Evolutionary conservation across 257 asterid species (phyloP).

Genomic region (Forsythia suspensa): DNA sequence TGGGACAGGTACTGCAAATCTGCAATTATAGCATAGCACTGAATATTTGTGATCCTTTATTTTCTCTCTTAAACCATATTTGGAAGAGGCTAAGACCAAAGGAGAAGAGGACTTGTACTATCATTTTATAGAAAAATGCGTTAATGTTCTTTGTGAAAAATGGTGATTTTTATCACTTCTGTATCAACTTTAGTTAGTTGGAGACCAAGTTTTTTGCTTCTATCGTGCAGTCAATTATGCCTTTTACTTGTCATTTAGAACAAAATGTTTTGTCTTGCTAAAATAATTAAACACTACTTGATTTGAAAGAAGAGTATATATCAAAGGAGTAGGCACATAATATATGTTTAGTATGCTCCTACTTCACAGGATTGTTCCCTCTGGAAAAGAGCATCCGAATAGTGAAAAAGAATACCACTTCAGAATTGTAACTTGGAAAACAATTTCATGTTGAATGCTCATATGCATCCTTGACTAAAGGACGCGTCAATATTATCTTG

Average conservation of each 20-base stretch:
- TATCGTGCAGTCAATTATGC: background rate
- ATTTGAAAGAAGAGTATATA: background rate
- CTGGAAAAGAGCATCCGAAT: background rate
- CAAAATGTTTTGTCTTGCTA: background rate
- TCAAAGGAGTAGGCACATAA: background rate
- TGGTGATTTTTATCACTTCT: background rate
- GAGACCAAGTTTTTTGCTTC: background rate
- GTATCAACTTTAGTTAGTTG: background rate
- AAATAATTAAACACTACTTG: background rate
- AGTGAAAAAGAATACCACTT: background rate
- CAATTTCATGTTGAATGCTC: slow-evolving; percentile 5
- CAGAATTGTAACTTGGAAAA: background rate
- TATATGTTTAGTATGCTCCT: background rate
- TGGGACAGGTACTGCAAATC: slow-evolving; percentile 51
- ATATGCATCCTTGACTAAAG: background rate
- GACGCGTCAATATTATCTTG: background rate
- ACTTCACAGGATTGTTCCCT: slow-evolving; percentile 5
- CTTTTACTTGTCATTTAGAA: background rate
- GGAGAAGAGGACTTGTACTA: background rate
- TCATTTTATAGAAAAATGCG: slow-evolving; percentile 1
- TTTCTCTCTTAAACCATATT: slow-evolving; percentile 10
- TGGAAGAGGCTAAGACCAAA: slow-evolving; percentile 1
- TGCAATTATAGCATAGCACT: slow-evolving; percentile 4
- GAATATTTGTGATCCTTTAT: background rate
- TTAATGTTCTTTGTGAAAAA: background rate